Percentiles rank a stretch among this genome's conserved stretches.
Conservation (phyloP, 495 filamentous ascomycete species). For the Saxophila tyrrhenica region DNA sequence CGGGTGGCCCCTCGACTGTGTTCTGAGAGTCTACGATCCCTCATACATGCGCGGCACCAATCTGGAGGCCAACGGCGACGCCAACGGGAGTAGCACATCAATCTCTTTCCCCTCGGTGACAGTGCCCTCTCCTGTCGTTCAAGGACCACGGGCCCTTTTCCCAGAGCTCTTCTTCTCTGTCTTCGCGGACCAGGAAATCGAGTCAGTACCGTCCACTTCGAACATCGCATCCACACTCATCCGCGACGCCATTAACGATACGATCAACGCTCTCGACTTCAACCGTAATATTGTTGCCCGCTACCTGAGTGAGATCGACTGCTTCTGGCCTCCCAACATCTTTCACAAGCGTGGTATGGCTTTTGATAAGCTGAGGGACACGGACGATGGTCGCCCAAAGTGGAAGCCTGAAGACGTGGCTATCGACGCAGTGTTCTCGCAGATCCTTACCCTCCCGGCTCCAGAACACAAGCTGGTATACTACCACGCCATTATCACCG, state of each 20-base stretch:
- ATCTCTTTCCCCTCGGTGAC: slow-evolving; percentile 56
- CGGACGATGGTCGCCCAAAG: slow-evolving; percentile 55
- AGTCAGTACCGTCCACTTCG: slow-evolving; percentile 72
- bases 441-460: slow-evolving; percentile 75
- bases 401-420: slow-evolving; percentile 99
- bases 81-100: slow-evolving; percentile 39
- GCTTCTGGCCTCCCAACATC: slow-evolving; percentile 75
- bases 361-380: slow-evolving; percentile 76
- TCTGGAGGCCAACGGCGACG: slow-evolving; percentile 21
- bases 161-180: slow-evolving; percentile 92
- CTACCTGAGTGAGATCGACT: slow-evolving; percentile 86
- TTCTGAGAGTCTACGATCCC: slow-evolving; percentile 63
- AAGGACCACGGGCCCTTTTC: slow-evolving; percentile 66
- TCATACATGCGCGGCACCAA: background rate
- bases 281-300: slow-evolving; percentile 81
- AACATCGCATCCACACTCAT: slow-evolving; percentile 70
- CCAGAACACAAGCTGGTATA: slow-evolving; percentile 93
- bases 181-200: slow-evolving; percentile 75
- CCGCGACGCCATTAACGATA: slow-evolving; percentile 79
- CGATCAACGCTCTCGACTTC: slow-evolving; percentile 86
- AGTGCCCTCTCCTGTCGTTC: slow-evolving; percentile 61
- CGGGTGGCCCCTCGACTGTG: slow-evolving; percentile 64
- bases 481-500: slow-evolving; percentile 88
- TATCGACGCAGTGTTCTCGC: slow-evolving; percentile 92
- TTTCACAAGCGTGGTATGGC: slow-evolving; percentile 89